These are phyloP conservation scores for Podaxis sp. DNA, from an alignment of 768 basidiomycete genomes.

Conservation along the genomic window DNA sequence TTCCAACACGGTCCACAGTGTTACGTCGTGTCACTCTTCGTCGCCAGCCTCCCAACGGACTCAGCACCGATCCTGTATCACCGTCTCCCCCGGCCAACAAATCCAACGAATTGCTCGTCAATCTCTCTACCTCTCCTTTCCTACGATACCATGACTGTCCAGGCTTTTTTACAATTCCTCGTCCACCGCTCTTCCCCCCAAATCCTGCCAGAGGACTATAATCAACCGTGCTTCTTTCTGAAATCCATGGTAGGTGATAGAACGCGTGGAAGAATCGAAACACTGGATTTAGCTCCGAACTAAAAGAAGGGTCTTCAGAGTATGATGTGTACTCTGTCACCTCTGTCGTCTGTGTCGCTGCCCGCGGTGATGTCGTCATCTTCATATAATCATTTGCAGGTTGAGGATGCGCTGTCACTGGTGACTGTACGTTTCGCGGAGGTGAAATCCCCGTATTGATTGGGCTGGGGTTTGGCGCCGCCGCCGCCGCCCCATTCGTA, in stretches of 20 bases:
- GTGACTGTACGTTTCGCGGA: neutral
- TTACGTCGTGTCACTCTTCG: neutral
- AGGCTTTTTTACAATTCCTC: slow-evolving; percentile 6
- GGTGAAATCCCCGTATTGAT: neutral
- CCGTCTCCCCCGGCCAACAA: slow-evolving; percentile 5
- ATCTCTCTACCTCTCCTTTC: neutral
- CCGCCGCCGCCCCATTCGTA: neutral
- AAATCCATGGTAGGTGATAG: slow-evolving; percentile 12
- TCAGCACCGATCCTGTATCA: slow-evolving; percentile 4
- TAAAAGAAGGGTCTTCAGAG: slow-evolving; percentile 8
- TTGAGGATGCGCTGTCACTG: neutral
- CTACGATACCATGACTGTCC: slow-evolving; percentile 9
- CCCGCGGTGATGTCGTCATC: slow-evolving; percentile 5
- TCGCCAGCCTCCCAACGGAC: slow-evolving; percentile 11
- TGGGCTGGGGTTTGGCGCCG: neutral
- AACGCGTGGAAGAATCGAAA: slow-evolving; percentile 12
- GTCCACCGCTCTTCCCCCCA: slow-evolving; percentile 6
- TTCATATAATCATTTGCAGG: slow-evolving; percentile 12
- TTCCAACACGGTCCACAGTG: neutral
- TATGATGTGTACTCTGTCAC: slow-evolving; percentile 8
- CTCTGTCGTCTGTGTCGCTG: neutral
- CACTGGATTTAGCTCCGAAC: slow-evolving; percentile 8
- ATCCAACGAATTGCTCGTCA: slow-evolving; percentile 8
- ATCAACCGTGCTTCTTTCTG: slow-evolving; percentile 10
- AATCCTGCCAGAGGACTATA: slow-evolving; percentile 13